Conservation (phyloP, 257 asterid species). For the Eucommia ulmoides region DNA sequence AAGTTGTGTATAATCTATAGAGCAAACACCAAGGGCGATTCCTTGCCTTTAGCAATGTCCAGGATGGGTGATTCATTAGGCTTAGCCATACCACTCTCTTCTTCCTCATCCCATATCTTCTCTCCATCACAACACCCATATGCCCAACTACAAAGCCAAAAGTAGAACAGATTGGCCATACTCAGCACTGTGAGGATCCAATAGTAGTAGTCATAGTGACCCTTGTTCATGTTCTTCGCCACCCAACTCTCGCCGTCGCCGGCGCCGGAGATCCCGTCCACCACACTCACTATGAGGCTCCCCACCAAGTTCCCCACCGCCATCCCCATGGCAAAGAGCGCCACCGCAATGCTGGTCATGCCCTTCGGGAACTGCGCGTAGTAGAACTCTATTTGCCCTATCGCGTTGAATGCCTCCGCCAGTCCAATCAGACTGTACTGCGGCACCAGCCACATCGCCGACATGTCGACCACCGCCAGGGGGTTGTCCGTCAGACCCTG, state of each 20-base stretch:
- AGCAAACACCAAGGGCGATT: too few relatives aligned
- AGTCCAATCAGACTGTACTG: conserved; percentile 6
- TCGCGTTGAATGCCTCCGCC: conserved; percentile 10
- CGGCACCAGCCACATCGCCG: conserved; percentile 19
- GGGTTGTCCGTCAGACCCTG: conserved; percentile 10
- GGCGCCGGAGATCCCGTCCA: conserved; percentile 1
- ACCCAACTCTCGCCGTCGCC: conserved; percentile 10
- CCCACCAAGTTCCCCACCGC: conserved; percentile 12
- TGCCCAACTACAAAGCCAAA: not conserved
- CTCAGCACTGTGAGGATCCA: conserved; percentile 10
- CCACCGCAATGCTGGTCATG: conserved; percentile 18
- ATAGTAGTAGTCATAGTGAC: conserved; percentile 17
- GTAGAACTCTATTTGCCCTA: conserved; percentile 15
- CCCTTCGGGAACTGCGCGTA: conserved; percentile 13
- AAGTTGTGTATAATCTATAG: too few relatives aligned
- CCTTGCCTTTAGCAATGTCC: too few relatives aligned
- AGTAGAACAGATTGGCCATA: conserved; percentile 6
- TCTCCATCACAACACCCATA: not conserved
- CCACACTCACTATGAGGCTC: not conserved
- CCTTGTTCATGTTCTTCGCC: conserved; percentile 13
- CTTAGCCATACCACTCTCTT: too few relatives aligned
- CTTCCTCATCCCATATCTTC: not conserved
- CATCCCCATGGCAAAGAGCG: conserved; percentile 5
- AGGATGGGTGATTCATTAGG: too few relatives aligned
- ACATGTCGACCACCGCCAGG: conserved; percentile 6